Evolutionary conservation across 768 basidiomycete species (phyloP).

Genomic region (Clathrus columnatus): DNA sequence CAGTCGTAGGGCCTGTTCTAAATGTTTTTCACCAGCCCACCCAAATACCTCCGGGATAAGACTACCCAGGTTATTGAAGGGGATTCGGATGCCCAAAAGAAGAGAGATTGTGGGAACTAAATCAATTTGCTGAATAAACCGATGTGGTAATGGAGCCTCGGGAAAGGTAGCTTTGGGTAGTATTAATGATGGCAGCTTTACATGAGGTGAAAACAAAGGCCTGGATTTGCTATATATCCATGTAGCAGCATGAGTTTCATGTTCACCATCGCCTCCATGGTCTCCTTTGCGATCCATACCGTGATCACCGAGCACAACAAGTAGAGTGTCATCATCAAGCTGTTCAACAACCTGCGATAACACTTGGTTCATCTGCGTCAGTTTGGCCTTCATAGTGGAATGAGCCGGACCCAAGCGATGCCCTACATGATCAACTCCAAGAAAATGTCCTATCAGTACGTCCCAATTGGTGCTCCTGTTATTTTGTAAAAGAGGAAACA

Average conservation of each 20-base stretch:
- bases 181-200: constrained; percentile 39
- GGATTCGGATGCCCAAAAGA: constrained; percentile 86
- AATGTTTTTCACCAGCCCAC: constrained; percentile 31
- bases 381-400: constrained; percentile 74
- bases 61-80: constrained; percentile 89
- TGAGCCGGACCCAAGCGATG: constrained; percentile 91
- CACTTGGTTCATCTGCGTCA: constrained; percentile 81
- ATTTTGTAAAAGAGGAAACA: constrained; percentile 65
- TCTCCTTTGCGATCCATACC: constrained; percentile 95
- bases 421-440: constrained; percentile 95
- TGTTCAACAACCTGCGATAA: constrained; percentile 60
- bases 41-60: constrained; percentile 90
- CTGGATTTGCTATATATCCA: constrained; percentile 89
- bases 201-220: constrained; percentile 24
- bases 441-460: constrained; percentile 83
- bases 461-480: constrained; percentile 56
- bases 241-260: constrained; percentile 77
- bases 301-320: constrained; percentile 91
- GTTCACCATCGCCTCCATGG: constrained; percentile 83
- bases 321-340: constrained; percentile 79
- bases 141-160: constrained; percentile 35
- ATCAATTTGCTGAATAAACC: constrained; percentile 87
- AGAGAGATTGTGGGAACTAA: constrained; percentile 82
- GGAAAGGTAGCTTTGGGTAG: constrained; percentile 54
- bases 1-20: constrained; percentile 53